Evolutionary conservation across 306 rosid genomes (phyloP).

Genomic region (Pterocarpus santalinus): DNA sequence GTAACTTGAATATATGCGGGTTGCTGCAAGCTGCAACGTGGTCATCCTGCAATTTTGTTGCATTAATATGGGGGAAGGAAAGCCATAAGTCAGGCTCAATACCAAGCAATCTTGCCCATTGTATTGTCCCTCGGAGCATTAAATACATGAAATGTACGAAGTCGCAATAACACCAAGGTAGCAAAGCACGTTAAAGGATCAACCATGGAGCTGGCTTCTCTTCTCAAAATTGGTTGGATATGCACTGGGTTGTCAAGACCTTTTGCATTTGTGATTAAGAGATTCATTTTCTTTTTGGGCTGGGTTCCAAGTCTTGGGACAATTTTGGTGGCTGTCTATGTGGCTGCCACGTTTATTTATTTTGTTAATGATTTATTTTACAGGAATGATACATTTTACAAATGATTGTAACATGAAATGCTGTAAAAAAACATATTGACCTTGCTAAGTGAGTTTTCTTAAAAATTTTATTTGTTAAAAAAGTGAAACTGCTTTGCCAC

Average conservation of each 20-base stretch:
- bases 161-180: no score
- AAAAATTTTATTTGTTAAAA: not conserved
- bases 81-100: no score
- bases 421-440: not conserved
- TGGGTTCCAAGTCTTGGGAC: not conserved
- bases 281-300: not conserved
- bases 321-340: not conserved
- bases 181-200: no score
- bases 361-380: not conserved
- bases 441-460: not conserved
- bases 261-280: not conserved
- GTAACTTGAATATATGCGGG: not conserved
- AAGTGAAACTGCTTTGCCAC: slow-evolving; percentile 1
- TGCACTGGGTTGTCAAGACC: no score
- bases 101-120: no score
- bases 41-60: not conserved
- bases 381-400: not conserved
- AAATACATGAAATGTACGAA: not conserved
- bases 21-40: not conserved
- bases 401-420: not conserved
- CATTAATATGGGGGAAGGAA: not conserved
- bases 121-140: not conserved
- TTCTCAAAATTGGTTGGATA: not conserved
- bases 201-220: not conserved
- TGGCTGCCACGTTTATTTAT: not conserved